Evolutionary conservation across 331 rosid species (phyloP).

Genomic region (Rhamnella rubrinervis): DNA sequence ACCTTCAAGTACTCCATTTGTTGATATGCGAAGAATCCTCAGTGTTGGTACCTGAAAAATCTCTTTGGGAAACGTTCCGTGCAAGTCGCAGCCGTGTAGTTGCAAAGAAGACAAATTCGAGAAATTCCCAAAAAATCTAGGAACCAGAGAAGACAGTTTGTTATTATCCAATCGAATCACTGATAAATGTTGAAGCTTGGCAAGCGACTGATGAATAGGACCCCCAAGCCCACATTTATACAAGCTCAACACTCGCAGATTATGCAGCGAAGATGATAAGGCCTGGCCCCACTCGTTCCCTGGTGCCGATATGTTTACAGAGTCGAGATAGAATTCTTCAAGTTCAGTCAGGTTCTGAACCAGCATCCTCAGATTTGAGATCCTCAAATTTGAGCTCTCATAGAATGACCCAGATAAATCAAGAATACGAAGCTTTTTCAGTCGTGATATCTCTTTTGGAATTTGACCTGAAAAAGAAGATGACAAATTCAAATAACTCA

Average conservation of each 20-base stretch:
- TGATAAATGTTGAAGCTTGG: conserved; percentile 23
- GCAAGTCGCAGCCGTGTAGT: conserved; percentile 13
- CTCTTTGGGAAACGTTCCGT: conserved; percentile 36
- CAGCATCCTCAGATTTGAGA: conserved; percentile 29
- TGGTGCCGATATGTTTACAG: conserved; percentile 21
- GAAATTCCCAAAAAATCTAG: conserved; percentile 27
- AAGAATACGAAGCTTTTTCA: conserved; percentile 32
- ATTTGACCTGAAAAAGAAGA: conserved; percentile 43
- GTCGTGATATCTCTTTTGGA: conserved; percentile 28
- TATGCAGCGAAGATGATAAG: conserved; percentile 19
- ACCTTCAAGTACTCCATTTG: conserved; percentile 20
- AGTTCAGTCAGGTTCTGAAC: conserved; percentile 30
- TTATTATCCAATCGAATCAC: conserved; percentile 33
- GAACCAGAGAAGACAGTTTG: conserved; percentile 30
- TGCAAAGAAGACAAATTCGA: conserved; percentile 24
- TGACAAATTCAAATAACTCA: conserved; percentile 39
- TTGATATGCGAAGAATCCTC: conserved; percentile 10
- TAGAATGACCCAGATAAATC: too few relatives aligned
- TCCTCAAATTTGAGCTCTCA: too few relatives aligned
- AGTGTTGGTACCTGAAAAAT: conserved; percentile 40
- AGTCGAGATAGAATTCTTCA: conserved; percentile 37
- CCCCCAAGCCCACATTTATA: conserved; percentile 23
- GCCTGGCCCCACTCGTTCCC: conserved; percentile 38
- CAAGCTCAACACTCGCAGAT: conserved; percentile 40
- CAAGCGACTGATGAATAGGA: conserved; percentile 34